These are phyloP conservation scores for Scheffersomyces coipomensis DNA, from an alignment of 805 yeast genomes.

Conservation along the genomic window DNA sequence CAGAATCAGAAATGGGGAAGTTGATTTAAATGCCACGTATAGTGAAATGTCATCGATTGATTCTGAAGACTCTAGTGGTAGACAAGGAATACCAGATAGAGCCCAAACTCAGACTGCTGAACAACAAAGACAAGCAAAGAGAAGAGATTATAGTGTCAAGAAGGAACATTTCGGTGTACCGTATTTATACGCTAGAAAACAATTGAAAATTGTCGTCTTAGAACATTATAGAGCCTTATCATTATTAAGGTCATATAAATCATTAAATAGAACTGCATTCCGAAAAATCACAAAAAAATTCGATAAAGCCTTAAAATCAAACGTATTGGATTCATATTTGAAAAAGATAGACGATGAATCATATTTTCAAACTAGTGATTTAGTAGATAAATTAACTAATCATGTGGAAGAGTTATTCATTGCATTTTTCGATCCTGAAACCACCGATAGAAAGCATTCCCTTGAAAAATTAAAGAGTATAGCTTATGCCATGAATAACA, in stretches of 20 bases:
- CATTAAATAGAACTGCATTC: conserved; percentile 82
- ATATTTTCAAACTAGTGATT: conserved; percentile 63
- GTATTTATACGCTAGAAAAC: conserved; percentile 62
- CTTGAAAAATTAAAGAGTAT: conserved; percentile 59
- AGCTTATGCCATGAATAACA: conserved; percentile 36
- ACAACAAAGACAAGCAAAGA: conserved; percentile 21
- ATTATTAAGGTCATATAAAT: conserved; percentile 65
- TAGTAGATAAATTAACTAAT: conserved; percentile 59
- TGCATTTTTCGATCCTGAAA: conserved; percentile 55
- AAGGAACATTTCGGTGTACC: conserved; percentile 45
- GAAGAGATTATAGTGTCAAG: conserved; percentile 48
- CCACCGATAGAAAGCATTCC: conserved; percentile 59
- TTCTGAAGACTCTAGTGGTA: conserved; percentile 6
- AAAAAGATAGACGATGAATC: conserved; percentile 49
- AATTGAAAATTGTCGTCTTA: conserved; percentile 63
- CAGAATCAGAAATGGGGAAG: conserved; percentile 34
- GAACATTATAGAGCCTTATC: conserved; percentile 77
- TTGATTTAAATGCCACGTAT: conserved; percentile 2
- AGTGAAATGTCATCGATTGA: conserved; percentile 13
- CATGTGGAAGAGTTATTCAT: conserved; percentile 70
- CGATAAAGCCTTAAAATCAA: conserved; percentile 65
- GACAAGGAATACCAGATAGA: not conserved
- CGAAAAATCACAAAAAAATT: conserved; percentile 87
- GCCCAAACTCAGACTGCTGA: conserved; percentile 14
- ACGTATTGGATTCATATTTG: conserved; percentile 48